Evolutionary conservation across 73 alveolate species (phyloP).

Genomic region (Paramecium sonneborni): DNA sequence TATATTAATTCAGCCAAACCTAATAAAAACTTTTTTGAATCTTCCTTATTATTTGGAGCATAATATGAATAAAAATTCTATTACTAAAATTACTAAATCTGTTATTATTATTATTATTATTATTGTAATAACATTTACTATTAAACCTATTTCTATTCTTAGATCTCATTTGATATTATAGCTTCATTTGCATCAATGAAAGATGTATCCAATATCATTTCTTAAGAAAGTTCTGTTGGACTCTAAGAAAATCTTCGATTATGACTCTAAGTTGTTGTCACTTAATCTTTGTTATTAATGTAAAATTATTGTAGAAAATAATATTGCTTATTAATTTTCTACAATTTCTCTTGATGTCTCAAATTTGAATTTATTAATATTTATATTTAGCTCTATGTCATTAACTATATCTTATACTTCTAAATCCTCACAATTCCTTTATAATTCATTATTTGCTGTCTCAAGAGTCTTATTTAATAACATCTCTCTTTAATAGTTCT

Average conservation of each 20-base stretch:
- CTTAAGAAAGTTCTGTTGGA: slow-evolving; percentile 3
- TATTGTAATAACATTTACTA: neutral
- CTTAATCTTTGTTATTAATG: neutral
- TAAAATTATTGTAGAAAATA: slow-evolving; percentile 28
- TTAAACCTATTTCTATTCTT: neutral
- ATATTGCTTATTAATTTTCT: slow-evolving; percentile 44
- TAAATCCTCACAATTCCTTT: slow-evolving; percentile 19
- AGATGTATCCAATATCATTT: slow-evolving; percentile 7
- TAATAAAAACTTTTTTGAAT: slow-evolving; percentile 36
- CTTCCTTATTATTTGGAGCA: neutral
- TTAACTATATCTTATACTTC: neutral
- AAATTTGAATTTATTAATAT: slow-evolving; percentile 16
- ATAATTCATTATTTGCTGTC: slow-evolving; percentile 1
- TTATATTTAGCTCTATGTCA: neutral
- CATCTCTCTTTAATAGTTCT: slow-evolving; percentile 53
- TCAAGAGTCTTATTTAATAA: neutral
- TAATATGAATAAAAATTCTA: neutral
- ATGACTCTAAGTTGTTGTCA: neutral
- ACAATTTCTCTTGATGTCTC: slow-evolving; percentile 27
- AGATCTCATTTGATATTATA: neutral
- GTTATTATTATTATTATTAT: neutral
- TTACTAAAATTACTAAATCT: neutral
- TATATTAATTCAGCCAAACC: neutral
- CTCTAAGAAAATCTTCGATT: slow-evolving; percentile 15
- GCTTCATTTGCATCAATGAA: slow-evolving; percentile 42